A percentile compares a stretch with the other conserved stretches of the same genome.
Evolutionary conservation across 257 asterid species (phyloP).

Genomic region (Solanum sejunctum): DNA sequence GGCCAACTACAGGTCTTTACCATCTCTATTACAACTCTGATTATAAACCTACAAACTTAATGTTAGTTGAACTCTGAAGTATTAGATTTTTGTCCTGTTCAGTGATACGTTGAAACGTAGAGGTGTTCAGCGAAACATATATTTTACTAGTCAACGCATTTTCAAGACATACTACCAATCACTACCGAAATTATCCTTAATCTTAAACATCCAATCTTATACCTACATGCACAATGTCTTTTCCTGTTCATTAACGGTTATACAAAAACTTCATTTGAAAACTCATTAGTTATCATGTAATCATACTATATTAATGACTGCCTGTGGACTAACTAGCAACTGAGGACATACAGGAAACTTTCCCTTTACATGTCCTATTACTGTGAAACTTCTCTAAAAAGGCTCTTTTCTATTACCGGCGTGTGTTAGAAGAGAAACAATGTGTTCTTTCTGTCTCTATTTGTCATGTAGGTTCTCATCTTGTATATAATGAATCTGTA

Average conservation of each 20-base stretch:
- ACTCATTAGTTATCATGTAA: not conserved
- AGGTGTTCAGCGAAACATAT: not conserved
- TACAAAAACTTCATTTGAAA: not conserved
- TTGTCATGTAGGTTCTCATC: not conserved
- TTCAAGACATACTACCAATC: not conserved
- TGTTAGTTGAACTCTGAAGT: not conserved
- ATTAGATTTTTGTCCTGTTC: not conserved
- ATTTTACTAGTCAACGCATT: not conserved
- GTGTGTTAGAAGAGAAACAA: not conserved
- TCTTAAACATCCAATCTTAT: not conserved
- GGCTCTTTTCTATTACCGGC: not conserved
- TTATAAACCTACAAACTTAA: not conserved
- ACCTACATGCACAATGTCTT: not conserved
- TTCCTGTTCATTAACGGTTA: not conserved
- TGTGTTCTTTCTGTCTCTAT: not conserved
- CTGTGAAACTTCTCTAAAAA: not conserved
- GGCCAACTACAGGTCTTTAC: constrained; percentile 81
- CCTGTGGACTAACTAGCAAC: not conserved
- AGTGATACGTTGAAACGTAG: not conserved
- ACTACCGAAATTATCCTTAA: not conserved
- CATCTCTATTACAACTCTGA: not conserved
- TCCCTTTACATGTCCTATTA: not conserved
- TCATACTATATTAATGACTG: not conserved
- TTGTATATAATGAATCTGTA: not conserved
- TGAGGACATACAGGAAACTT: not conserved